Evolutionary conservation across 768 basidiomycete genomes (phyloP).

Genomic region (Mycena rosella): DNA sequence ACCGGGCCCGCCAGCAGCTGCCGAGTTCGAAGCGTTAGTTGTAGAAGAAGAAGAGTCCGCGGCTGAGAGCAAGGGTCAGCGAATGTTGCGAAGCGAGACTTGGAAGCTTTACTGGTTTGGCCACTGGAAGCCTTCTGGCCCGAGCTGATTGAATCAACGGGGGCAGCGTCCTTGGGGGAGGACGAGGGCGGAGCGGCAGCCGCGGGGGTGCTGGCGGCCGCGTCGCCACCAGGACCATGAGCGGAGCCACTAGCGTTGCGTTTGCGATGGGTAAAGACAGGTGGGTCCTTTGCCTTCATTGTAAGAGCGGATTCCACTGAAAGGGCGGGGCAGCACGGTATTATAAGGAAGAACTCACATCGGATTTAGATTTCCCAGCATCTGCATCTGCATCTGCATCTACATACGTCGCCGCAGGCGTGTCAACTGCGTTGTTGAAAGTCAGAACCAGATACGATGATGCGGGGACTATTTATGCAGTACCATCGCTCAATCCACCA

Average conservation of each 20-base stretch:
- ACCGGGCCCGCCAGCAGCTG: conserved; percentile 33
- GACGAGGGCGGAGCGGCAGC: conserved; percentile 16
- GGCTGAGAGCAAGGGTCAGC: conserved; percentile 8
- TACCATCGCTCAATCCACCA: conserved; percentile 13
- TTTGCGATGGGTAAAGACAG: conserved; percentile 30
- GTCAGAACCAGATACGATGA: conserved; percentile 26
- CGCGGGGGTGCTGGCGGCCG: conserved; percentile 11
- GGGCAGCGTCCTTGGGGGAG: conserved; percentile 18
- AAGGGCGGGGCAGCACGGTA: not conserved
- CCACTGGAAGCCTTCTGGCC: conserved; percentile 9
- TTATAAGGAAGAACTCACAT: conserved; percentile 34
- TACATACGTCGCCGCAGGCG: conserved; percentile 20
- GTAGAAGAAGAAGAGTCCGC: conserved; percentile 12
- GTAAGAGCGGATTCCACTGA: conserved; percentile 19
- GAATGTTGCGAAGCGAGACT: not conserved
- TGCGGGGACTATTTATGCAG: not conserved
- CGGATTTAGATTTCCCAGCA: conserved; percentile 16
- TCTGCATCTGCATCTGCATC: conserved; percentile 28
- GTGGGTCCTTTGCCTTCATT: conserved; percentile 34
- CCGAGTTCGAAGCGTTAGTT: conserved; percentile 25
- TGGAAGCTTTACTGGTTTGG: not conserved
- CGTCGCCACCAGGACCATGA: conserved; percentile 23
- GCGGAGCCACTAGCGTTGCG: conserved; percentile 26
- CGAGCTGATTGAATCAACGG: conserved; percentile 7
- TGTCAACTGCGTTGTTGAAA: conserved; percentile 18